phyloP scores from a whole-genome alignment of 345 rosid genomes.

The Brassica juncea region DNA sequence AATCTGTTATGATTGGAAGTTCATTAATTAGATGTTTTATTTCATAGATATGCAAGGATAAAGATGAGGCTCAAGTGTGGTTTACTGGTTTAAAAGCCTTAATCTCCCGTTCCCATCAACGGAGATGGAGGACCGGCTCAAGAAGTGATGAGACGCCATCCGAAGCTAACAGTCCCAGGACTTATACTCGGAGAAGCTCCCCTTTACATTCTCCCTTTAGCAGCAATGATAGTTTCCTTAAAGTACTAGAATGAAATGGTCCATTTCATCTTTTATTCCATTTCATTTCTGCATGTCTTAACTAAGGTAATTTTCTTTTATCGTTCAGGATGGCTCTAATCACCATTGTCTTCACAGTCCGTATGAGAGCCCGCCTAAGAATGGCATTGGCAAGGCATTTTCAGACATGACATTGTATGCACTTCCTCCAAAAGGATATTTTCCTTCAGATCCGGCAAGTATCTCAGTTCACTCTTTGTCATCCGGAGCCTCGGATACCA shows the following conservation, averaged over 20 bases:
- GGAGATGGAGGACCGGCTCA: conserved; percentile 46
- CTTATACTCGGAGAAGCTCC: conserved; percentile 88
- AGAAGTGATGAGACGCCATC: conserved; percentile 54
- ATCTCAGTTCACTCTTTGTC: conserved; percentile 63
- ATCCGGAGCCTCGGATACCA: conserved; percentile 87
- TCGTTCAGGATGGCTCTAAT: conserved; percentile 70
- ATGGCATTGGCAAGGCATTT: conserved; percentile 65
- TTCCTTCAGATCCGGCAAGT: conserved; percentile 80
- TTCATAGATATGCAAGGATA: conserved; percentile 68
- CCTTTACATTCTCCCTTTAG: conserved; percentile 73
- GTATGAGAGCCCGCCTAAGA: conserved; percentile 88
- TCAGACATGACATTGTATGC: conserved; percentile 77
- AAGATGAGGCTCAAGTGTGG: conserved; percentile 76
- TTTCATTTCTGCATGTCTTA: conserved; percentile 11
- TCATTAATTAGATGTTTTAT: conserved; percentile 23
- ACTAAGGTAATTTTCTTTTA: not conserved
- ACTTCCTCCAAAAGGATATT: conserved; percentile 83
- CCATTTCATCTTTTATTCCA: not conserved
- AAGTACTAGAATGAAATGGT: conserved; percentile 41
- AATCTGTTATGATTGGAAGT: conserved; percentile 14
- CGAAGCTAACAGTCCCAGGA: conserved; percentile 82
- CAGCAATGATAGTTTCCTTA: conserved; percentile 83
- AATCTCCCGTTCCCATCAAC: conserved; percentile 44
- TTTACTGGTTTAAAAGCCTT: conserved; percentile 58
- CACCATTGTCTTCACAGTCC: conserved; percentile 85